Evolutionary conservation across 2,329 filamentous ascomycete genomes (phyloP), one percentile per base, ranked within the genome.

Genomic region (Aspergillus sergii): DNA sequence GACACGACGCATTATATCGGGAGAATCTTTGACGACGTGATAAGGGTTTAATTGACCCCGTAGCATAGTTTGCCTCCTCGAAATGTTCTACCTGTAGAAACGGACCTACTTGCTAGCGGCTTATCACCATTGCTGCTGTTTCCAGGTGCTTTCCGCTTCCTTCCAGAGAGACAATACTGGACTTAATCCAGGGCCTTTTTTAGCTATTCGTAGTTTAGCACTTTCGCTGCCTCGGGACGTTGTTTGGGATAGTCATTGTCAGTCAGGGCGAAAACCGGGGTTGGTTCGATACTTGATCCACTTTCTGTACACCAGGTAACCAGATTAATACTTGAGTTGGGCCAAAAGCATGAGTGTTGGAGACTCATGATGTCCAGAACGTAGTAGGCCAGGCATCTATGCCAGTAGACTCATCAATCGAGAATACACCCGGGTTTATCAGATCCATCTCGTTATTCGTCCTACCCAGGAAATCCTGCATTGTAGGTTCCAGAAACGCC

Each of bases 401-500:
- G 10, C 45, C 34, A 34, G 57, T 39, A n/a, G 57, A 21, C 9
- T 57, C 63, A 12, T 63, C 60, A 7, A 63, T 60, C 2, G 34
- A 45, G n/a, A 60, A 55, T 36, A 54, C 30, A 34, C 32, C 53
- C 21, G 67, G 62, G 34, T 69, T 46, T 19, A 64, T 32, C 7
- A 64, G 21, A 14, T 64, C 64, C 12, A 70, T 67, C 50, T 69
- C 67, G 21, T 68, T 56, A 23, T 70, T 66, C 12, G 68, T 62
- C 62, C 66, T 65, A 14, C 64, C 66, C 10, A 72, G 61, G 26
- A 72, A 72, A 28, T 70, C 67, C 43, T 72, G 69, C 69, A 72
- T 68, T 14, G 69, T 71, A 2, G 69, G 70, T 45, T 72, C 67
- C 26, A 69, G 34, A 30, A 72, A 69, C 11, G 67, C 69, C 70